These are phyloP conservation scores for Sporopachydermia quercuum DNA, from an alignment of 805 yeast species.

Conservation along the genomic window DNA sequence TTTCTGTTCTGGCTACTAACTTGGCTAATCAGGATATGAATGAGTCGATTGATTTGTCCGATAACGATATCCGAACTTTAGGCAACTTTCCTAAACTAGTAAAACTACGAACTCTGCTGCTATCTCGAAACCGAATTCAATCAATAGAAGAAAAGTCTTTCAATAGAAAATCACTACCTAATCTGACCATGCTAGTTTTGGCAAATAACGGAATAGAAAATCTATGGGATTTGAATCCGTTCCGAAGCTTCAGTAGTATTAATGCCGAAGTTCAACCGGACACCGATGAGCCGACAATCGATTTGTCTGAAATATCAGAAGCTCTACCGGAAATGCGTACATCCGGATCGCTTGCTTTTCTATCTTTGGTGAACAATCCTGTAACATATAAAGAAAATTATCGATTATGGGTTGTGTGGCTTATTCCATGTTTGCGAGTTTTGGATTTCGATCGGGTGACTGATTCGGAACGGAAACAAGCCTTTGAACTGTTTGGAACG, in stretches of 20 bases:
- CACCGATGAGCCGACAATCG: too few relatives aligned
- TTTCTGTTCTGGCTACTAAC: neutral
- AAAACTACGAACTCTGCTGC: slow-evolving; percentile 36
- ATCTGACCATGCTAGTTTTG: slow-evolving; percentile 36
- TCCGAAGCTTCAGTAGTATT: slow-evolving; percentile 26
- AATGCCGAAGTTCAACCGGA: neutral
- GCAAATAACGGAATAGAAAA: slow-evolving; percentile 33
- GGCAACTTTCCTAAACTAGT: slow-evolving; percentile 30
- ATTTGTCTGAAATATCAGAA: too few relatives aligned
- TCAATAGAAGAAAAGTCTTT: slow-evolving; percentile 22
- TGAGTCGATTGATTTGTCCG: slow-evolving; percentile 57
- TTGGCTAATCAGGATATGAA: slow-evolving; percentile 24
- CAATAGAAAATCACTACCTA: slow-evolving; percentile 21
- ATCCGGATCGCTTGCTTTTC: slow-evolving; percentile 5
- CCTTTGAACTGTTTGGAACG: slow-evolving; percentile 29
- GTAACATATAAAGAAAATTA: slow-evolving; percentile 36
- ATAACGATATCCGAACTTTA: slow-evolving; percentile 51
- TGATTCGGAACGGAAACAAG: slow-evolving; percentile 32
- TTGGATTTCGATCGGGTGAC: slow-evolving; percentile 58
- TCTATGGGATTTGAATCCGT: slow-evolving; percentile 27
- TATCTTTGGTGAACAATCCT: slow-evolving; percentile 26
- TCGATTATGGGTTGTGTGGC: slow-evolving; percentile 42
- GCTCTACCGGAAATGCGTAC: slow-evolving; percentile 8
- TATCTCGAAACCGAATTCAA: slow-evolving; percentile 48
- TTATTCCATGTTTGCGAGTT: slow-evolving; percentile 45